Evolutionary conservation across 768 basidiomycete species (phyloP).

Genomic region (Trametes sanguinea): DNA sequence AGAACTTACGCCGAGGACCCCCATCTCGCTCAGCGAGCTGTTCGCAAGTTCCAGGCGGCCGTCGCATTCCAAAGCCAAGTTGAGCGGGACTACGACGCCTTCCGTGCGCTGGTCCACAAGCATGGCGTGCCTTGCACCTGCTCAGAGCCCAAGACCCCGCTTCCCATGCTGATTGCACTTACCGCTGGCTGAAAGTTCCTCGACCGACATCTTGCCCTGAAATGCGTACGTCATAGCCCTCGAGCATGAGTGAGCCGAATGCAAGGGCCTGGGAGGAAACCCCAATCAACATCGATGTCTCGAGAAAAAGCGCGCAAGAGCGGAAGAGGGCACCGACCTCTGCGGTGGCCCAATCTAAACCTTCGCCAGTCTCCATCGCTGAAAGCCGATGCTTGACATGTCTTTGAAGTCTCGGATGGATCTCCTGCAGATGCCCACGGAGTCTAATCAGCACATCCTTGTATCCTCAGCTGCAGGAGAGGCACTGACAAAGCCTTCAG

Average conservation of each 20-base stretch:
- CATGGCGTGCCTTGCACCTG: constrained; percentile 73
- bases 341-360: constrained; percentile 87
- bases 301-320: not conserved
- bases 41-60: constrained; percentile 87
- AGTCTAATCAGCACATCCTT: constrained; percentile 1
- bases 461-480: not conserved
- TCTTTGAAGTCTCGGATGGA: constrained; percentile 75
- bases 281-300: not conserved
- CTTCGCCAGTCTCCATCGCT: constrained; percentile 65
- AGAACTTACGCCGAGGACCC: constrained; percentile 77
- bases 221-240: constrained; percentile 82
- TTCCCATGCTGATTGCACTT: constrained; percentile 18
- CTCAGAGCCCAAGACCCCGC: not conserved
- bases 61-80: constrained; percentile 57
- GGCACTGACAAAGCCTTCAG: constrained; percentile 62
- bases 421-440: constrained; percentile 48
- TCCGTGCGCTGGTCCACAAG: constrained; percentile 87
- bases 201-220: constrained; percentile 93
- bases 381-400: constrained; percentile 79
- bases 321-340: constrained; percentile 53
- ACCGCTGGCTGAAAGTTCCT: constrained; percentile 86
- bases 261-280: constrained; percentile 65
- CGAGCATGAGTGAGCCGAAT: constrained; percentile 81
- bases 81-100: constrained; percentile 77
- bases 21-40: constrained; percentile 89